Base-by-base conservation (phyloP, 805 yeast species). In the Danielia oregonensis region DNA sequence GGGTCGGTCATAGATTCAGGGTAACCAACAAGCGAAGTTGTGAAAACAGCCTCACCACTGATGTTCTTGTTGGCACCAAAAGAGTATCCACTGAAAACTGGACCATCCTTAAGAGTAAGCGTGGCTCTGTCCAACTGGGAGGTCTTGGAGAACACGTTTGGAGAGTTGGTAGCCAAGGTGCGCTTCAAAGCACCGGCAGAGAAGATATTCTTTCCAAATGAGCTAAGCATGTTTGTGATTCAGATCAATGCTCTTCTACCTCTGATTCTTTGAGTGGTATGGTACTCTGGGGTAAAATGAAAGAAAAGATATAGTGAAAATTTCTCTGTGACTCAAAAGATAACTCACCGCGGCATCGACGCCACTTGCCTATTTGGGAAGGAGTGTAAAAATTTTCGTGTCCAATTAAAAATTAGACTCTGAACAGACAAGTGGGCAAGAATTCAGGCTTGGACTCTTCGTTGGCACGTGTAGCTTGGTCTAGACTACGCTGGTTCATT, bases 1-100 rank as follows among this genome's bases (percentile, higher is more conserved):
- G 99, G 99, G 63, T 93, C 98, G 15, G 98, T 93, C 94, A 93
- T 88, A 6, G 96, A 86, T 63, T 93, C 98, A 12, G 98, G 97
- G 64, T 93, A 93, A 13, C 98, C 99, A 9, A 93, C 98, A 61
- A 94, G 73, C 6, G 97, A 93, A 22, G 99, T 94, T 30, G 97
- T 87, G 70, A 93, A 93, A 29, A 94, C 98, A 19, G 96, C 95
- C 64, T 93, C 99, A 44, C 99, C 99, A 40, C 94, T 81, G 43
- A 87, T 78, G 44, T 89, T 86, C 47, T 82, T 83, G 61, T 87
- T 79, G 27, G 97, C 96, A 55, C 99, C 99, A 55, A 93, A 94
- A 0, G 97, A 91, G 59, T 78, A 82, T 26, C 98, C 99, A 52
- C 76, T 79, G 70, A 87, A 87, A 21, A 86, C 81, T 14, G 97